Evolutionary conservation across 768 basidiomycete species (phyloP), one percentile per base, ranked within the genome.

Genomic region (Pleurotus eryngii): DNA sequence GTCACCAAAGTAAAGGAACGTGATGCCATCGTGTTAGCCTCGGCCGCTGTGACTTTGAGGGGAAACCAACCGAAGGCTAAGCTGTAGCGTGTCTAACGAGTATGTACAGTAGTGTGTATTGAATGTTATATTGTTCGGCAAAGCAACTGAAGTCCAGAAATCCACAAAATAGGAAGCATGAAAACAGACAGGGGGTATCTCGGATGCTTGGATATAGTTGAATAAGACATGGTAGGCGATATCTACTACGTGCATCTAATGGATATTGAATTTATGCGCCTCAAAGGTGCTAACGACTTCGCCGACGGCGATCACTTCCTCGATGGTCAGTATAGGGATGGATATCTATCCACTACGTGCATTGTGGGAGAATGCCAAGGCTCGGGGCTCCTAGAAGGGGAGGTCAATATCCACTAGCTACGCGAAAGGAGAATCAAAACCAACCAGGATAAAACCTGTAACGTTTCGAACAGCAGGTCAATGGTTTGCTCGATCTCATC

Each of bases 1-100:
- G 95, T 75, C 51, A 83, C 87, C 22, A 97, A 93, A 72, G 90
- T 92, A 37, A 97, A 96, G 73, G 95, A 97, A 68, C 79, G 93
- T 27, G 79, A 83, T 48, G 72, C 85, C 0, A 73, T 79, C 0
- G 93, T 90, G 15, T 71, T 98, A 48, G 78, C 89, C 4, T 85
- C 86, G 1, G 93, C 94, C 0, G 95, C 90, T 6, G 96, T 81
- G 0, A 98, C 95, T 0, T 74, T 93, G 4, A 69, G 64, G 11
- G 75, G 78, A 24, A 65, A 65, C 55, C 70, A 72, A 61, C 61
- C 72, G 22, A 90, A 87, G 72, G 78, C 87, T 1, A 90, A 82
- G 68, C 68, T 90, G 46, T 91, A 76, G 73, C 17, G 18, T 43
- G 27, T n/a, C 7, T 11, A 22, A 18, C 24, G 47, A 49, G 18